phyloP scores from a whole-genome alignment of 331 rosid genomes.

The Telfairia occidentalis region DNA sequence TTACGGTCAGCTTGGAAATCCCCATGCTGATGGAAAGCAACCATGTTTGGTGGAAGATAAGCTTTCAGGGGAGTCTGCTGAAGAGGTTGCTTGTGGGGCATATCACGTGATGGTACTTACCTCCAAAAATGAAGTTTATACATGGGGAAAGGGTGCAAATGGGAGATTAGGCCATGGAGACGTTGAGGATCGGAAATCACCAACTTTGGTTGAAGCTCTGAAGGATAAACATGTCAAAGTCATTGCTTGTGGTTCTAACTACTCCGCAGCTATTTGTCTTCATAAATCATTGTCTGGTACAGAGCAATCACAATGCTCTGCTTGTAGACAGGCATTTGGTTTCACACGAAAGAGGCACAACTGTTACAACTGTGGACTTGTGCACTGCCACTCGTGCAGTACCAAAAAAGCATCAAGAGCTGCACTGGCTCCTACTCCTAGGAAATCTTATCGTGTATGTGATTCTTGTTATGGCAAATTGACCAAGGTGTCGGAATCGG shows the following conservation, averaged over 20 bases:
- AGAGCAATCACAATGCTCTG: conserved; percentile 92
- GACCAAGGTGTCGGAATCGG: conserved; percentile 66
- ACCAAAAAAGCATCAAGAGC: conserved; percentile 82
- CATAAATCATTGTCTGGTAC: conserved; percentile 94
- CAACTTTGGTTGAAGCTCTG: conserved; percentile 73
- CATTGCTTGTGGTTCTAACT: conserved; percentile 82
- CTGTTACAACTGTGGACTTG: conserved; percentile 96
- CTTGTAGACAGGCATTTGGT: conserved; percentile 96
- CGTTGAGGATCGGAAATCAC: conserved; percentile 75
- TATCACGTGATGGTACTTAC: conserved; percentile 86
- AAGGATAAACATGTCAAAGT: conserved; percentile 83
- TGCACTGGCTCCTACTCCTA: conserved; percentile 79
- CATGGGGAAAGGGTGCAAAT: conserved; percentile 99
- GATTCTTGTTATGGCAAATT: conserved; percentile 76
- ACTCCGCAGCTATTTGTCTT: conserved; percentile 85
- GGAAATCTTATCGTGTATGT: conserved; percentile 84
- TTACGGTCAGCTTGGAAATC: conserved; percentile 97
- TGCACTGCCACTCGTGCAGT: conserved; percentile 96
- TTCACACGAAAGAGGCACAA: conserved; percentile 92
- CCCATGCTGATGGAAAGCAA: conserved; percentile 70
- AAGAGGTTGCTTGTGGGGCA: conserved; percentile 90
- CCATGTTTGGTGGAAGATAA: conserved; percentile 82
- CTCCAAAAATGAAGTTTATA: conserved; percentile 82
- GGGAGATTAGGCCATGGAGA: conserved; percentile 99
- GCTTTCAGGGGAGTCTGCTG: conserved; percentile 50